Percentiles rank a stretch among this genome's conserved stretches.
Conservation (phyloP, 169 alveolate genomes). For the Cyclospora cayetanensis region DNA sequence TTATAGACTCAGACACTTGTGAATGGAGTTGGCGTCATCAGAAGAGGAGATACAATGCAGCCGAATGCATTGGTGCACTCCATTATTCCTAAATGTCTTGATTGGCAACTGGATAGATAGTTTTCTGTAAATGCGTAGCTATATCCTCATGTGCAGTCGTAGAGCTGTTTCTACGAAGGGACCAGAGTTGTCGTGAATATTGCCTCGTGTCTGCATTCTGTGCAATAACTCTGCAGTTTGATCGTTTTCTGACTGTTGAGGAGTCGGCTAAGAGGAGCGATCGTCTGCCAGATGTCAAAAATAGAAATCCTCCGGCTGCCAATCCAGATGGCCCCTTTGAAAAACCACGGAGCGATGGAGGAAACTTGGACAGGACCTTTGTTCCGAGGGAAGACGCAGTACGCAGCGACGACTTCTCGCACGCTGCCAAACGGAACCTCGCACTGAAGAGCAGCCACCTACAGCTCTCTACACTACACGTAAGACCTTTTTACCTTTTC, state of each 20-base stretch:
- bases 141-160: too few species aligned
- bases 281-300: slow-evolving; percentile 69
- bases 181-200: too few species aligned
- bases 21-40: too few species aligned
- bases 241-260: slow-evolving; percentile 76
- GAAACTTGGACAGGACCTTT: not conserved
- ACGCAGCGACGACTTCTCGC: not conserved
- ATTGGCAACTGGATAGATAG: too few species aligned
- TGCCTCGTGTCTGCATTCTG: too few species aligned
- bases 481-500: not conserved
- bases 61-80: too few species aligned
- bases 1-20: too few species aligned
- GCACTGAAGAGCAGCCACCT: not conserved
- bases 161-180: too few species aligned
- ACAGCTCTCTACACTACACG: not conserved
- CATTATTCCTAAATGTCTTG: too few species aligned
- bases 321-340: slow-evolving; percentile 79
- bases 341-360: slow-evolving; percentile 30
- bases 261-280: slow-evolving; percentile 76
- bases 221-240: slow-evolving; percentile 72
- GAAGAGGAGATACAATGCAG: too few species aligned
- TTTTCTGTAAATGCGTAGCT: too few species aligned
- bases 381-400: not conserved
- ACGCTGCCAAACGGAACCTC: not conserved
- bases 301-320: slow-evolving; percentile 77